Evolutionary conservation across 1,284 basidiomycete species (phyloP).

Genomic region (Pulveroboletus sp.): DNA sequence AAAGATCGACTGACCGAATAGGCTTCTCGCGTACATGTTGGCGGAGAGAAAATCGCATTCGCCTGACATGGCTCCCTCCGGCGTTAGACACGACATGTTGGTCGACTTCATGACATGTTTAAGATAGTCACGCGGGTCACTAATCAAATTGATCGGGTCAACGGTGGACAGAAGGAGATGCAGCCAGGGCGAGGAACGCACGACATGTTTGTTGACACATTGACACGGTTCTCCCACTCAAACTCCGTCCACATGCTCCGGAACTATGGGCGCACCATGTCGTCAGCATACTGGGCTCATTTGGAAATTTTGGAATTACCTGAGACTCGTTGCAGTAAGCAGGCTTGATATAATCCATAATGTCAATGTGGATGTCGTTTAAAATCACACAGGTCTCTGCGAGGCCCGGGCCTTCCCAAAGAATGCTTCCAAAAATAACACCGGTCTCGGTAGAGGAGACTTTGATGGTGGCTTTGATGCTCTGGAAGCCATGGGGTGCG

Average conservation of each 20-base stretch:
- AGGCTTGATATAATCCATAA: constrained; percentile 99
- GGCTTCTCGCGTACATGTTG: constrained; percentile 78
- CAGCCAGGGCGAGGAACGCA: constrained; percentile 28
- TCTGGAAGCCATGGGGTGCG: constrained; percentile 96
- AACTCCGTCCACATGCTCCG: constrained; percentile 92
- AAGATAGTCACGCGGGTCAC: constrained; percentile 73
- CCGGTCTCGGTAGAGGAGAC: constrained; percentile 97
- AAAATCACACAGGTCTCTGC: constrained; percentile 88
- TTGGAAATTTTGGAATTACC: constrained; percentile 44
- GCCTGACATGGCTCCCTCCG: constrained; percentile 78
- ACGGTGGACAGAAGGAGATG: neutral
- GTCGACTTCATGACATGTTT: constrained; percentile 81
- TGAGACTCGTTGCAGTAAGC: constrained; percentile 95
- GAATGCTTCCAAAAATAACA: constrained; percentile 97
- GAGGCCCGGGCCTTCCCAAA: constrained; percentile 92
- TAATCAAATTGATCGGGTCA: constrained; percentile 24
- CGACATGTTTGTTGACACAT: constrained; percentile 75
- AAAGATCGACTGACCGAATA: constrained; percentile 59
- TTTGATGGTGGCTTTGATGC: constrained; percentile 99
- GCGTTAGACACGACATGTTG: constrained; percentile 86
- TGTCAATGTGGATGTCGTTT: constrained; percentile 98
- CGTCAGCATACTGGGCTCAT: neutral
- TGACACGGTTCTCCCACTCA: constrained; percentile 91
- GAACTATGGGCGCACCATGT: constrained; percentile 57
- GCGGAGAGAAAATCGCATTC: constrained; percentile 85